Conservation (phyloP, 2,329 filamentous ascomycete species). For the Pyricularia grisea region DNA sequence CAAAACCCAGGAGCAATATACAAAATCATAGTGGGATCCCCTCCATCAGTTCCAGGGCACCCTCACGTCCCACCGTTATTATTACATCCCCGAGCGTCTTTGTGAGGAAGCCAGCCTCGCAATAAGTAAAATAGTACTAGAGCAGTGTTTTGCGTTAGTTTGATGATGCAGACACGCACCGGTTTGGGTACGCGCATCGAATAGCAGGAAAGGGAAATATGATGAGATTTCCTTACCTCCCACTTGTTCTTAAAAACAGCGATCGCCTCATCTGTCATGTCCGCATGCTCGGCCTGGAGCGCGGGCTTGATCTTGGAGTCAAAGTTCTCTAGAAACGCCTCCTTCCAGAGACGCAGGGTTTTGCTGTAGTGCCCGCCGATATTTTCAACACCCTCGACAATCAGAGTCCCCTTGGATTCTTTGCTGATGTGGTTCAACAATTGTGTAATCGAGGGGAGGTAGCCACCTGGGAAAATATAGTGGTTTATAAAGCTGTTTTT, state of each 20-base stretch:
- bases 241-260: slow-evolving; percentile 63
- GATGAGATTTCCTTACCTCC: slow-evolving; percentile 37
- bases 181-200: background rate
- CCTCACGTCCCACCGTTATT: slow-evolving; percentile 58
- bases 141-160: slow-evolving; percentile 4
- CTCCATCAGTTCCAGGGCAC: slow-evolving; percentile 59
- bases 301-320: slow-evolving; percentile 49
- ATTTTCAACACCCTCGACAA: slow-evolving; percentile 60
- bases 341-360: slow-evolving; percentile 57
- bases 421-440: slow-evolving; percentile 49
- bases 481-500: slow-evolving; percentile 56
- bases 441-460: slow-evolving; percentile 50
- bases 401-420: slow-evolving; percentile 50
- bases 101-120: slow-evolving; percentile 62
- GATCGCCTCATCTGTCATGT: slow-evolving; percentile 51
- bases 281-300: slow-evolving; percentile 45
- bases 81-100: slow-evolving; percentile 67
- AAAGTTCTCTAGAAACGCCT: slow-evolving; percentile 57
- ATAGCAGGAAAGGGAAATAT: background rate
- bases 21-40: slow-evolving; percentile 50
- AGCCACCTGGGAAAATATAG: slow-evolving; percentile 73
- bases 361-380: slow-evolving; percentile 68
- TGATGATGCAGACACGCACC: background rate
- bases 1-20: slow-evolving; percentile 1
- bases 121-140: slow-evolving; percentile 67